Conservation (phyloP, 768 basidiomycete species). For the Xerocomus potaroensis region DNA sequence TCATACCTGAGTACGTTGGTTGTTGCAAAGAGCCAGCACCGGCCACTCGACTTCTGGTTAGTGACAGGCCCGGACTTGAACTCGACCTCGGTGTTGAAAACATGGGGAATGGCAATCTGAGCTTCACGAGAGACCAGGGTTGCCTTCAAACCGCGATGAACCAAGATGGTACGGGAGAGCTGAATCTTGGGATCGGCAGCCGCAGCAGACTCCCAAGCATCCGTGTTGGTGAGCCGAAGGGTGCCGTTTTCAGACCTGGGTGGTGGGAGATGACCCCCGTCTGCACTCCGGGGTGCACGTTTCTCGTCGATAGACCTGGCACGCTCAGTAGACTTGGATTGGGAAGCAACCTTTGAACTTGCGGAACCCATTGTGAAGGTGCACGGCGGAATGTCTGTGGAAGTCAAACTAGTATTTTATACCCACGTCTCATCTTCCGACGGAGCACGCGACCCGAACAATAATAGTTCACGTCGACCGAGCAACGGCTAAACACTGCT, state of each 20-base stretch:
- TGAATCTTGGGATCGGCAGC: conserved; percentile 54
- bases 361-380: conserved; percentile 22
- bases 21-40: conserved; percentile 96
- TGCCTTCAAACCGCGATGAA: conserved; percentile 61
- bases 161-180: conserved; percentile 73
- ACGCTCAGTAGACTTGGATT: conserved; percentile 17
- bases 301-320: conserved; percentile 27
- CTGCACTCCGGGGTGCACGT: neutral
- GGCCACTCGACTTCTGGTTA: conserved; percentile 81
- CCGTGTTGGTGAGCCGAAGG: conserved; percentile 52
- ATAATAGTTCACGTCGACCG: neutral
- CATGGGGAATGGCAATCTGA: conserved; percentile 58
- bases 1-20: conserved; percentile 83
- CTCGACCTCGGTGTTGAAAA: conserved; percentile 79
- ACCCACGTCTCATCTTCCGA: conserved; percentile 21
- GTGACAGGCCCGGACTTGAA: conserved; percentile 83
- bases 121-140: conserved; percentile 63
- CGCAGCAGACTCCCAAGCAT: conserved; percentile 63
- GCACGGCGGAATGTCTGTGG: neutral
- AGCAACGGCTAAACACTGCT: too few relatives aligned
- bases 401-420: conserved; percentile 21
- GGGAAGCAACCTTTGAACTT: conserved; percentile 23
- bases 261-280: conserved; percentile 2
- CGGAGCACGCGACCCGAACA: conserved; percentile 10
- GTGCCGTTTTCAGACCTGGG: conserved; percentile 54